These are phyloP conservation scores for Heterobasidion parviporum DNA, from an alignment of 1,284 basidiomycete genomes.

Conservation along the genomic window DNA sequence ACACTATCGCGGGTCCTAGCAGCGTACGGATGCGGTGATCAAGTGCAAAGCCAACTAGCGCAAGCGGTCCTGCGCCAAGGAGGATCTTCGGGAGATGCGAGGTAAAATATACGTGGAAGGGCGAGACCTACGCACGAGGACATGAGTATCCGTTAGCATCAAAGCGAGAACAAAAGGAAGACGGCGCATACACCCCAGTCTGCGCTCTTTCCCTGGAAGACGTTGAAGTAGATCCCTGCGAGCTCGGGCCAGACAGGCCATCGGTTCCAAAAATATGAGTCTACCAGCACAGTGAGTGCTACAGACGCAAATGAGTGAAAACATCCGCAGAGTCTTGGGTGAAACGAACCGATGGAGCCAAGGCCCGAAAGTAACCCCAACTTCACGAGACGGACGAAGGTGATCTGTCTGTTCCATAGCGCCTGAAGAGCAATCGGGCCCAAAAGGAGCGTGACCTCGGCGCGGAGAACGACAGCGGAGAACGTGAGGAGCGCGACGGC, in stretches of 20 bases:
- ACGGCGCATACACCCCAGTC: slow-evolving; percentile 79
- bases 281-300: slow-evolving; percentile 63
- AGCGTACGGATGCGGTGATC: slow-evolving; percentile 44
- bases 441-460: slow-evolving; percentile 71
- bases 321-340: background rate
- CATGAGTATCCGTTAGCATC: background rate
- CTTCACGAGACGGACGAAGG: slow-evolving; percentile 37
- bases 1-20: slow-evolving; percentile 43
- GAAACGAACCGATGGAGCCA: slow-evolving; percentile 42
- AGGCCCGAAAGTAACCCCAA: slow-evolving; percentile 49
- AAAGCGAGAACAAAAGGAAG: slow-evolving; percentile 5
- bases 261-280: slow-evolving; percentile 82
- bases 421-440: slow-evolving; percentile 55
- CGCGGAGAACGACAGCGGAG: slow-evolving; percentile 68
- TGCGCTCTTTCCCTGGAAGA: slow-evolving; percentile 76
- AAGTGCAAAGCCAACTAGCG: slow-evolving; percentile 38
- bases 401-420: slow-evolving; percentile 35
- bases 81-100: slow-evolving; percentile 75
- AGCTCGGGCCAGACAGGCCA: slow-evolving; percentile 85
- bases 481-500: slow-evolving; percentile 54
- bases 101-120: slow-evolving; percentile 65
- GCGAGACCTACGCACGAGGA: slow-evolving; percentile 49
- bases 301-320: background rate
- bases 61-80: slow-evolving; percentile 57
- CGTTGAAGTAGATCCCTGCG: slow-evolving; percentile 77